Percentiles rank a stretch among this genome's conserved stretches.
Conservation (phyloP, 1,284 basidiomycete species). For the Ustilago tritici region DNA sequence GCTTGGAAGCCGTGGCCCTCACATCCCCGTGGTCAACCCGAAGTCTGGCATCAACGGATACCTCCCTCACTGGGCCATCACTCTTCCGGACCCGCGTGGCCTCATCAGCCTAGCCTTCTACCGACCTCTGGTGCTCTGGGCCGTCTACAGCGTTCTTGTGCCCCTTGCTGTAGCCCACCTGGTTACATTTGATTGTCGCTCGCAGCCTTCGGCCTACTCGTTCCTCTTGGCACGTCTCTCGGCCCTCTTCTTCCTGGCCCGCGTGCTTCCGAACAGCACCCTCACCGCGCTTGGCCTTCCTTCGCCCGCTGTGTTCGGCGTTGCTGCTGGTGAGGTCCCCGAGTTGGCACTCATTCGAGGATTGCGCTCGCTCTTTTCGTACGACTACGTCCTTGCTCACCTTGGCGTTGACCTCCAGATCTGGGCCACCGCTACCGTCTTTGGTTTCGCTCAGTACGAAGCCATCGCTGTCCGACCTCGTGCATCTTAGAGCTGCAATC, state of each 20-base stretch:
- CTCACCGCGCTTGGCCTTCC: constrained; percentile 37
- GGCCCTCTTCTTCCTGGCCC: constrained; percentile 50
- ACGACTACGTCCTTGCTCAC: constrained; percentile 51
- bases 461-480: constrained; percentile 51
- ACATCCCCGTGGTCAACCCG: constrained; percentile 49
- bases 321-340: constrained; percentile 54
- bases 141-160: constrained; percentile 53
- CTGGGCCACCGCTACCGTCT: constrained; percentile 51
- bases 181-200: constrained; percentile 56
- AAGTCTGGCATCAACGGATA: constrained; percentile 47
- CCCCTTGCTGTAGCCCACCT: constrained; percentile 56
- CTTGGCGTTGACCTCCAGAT: constrained; percentile 51
- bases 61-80: constrained; percentile 57
- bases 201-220: constrained; percentile 54
- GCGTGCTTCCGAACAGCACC: constrained; percentile 42
- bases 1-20: constrained; percentile 47
- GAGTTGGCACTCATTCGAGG: constrained; percentile 37
- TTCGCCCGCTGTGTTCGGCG: constrained; percentile 47
- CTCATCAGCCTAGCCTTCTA: constrained; percentile 52
- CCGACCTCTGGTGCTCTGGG: constrained; percentile 58
- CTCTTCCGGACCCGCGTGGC: constrained; percentile 47
- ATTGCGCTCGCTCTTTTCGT: constrained; percentile 39
- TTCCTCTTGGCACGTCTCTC: constrained; percentile 58
- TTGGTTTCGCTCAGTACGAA: constrained; percentile 55
- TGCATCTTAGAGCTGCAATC: constrained; percentile 19